phyloP scores from a whole-genome alignment of 2,329 filamentous ascomycete genomes.

The Tolypocladium nubicola region DNA sequence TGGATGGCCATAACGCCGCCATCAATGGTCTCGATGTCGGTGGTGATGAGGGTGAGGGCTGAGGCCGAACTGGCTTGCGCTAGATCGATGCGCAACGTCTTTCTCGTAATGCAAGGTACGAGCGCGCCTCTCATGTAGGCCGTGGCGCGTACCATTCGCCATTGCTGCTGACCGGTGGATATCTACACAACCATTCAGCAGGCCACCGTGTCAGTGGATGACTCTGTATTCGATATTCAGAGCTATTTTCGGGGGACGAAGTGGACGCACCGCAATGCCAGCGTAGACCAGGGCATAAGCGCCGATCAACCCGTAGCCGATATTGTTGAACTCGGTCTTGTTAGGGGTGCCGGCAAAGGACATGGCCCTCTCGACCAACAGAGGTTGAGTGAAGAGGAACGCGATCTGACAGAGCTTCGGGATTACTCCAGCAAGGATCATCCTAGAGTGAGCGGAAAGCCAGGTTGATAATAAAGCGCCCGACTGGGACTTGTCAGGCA shows the following conservation, averaged over 20 bases:
- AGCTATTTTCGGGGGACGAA: too few species aligned
- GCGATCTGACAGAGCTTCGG: not conserved
- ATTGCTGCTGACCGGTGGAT: not conserved
- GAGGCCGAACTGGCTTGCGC: constrained; percentile 19
- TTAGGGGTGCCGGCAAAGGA: not conserved
- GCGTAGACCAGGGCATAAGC: constrained; percentile 27
- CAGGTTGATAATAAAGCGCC: not conserved
- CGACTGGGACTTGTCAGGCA: too few species aligned
- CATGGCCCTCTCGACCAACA: not conserved
- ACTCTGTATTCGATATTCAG: too few species aligned
- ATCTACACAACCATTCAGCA: too few species aligned
- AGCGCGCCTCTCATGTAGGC: constrained; percentile 26
- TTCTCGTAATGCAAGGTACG: constrained; percentile 7
- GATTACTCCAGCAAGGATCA: not conserved
- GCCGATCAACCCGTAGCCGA: constrained; percentile 31
- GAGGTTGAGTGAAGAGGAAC: not conserved
- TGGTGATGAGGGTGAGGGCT: constrained; percentile 35
- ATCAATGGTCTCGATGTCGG: constrained; percentile 32
- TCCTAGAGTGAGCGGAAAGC: too few species aligned
- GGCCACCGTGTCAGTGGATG: too few species aligned
- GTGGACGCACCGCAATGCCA: constrained; percentile 28
- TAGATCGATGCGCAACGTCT: constrained; percentile 18
- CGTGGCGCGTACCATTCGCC: constrained; percentile 19
- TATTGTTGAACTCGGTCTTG: not conserved
- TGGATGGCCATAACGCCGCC: constrained; percentile 23